Evolutionary conservation across 2,329 filamentous ascomycete species (phyloP), one percentile per base, ranked within the genome.

Genomic region (Hysterium pulicare): DNA sequence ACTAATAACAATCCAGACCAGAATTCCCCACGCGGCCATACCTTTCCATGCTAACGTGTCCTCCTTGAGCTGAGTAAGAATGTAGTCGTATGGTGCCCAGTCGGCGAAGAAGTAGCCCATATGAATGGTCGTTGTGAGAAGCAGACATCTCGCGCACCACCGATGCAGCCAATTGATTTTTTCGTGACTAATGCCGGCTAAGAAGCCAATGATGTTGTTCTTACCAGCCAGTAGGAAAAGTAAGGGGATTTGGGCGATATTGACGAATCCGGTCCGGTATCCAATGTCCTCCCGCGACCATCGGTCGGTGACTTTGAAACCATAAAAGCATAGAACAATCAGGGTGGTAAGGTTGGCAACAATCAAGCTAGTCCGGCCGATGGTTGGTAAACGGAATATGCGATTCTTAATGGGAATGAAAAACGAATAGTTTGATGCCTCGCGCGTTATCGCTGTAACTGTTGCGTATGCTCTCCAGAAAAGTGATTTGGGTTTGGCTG

Each of bases 131-230:
- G 79, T 79, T 0, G 81, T 86, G 13, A 87, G 67, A 26, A 87
- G 76, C 68, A 87, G 78, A 42, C 81, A 84, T 45, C 84, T 76
- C 3, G 80, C 82, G 8, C 83, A 78, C 84, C 84, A 88, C 46
- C 84, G 76, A 55, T 88, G 84, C 40, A 87, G 65, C 84, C 84
- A 87, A 59, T 86, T 87, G 44, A 87, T 69, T 7, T 81, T 75
- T 64, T 87, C 84, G 55, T 87, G 81, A 46, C 82, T 81, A 8
- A 77, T 74, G 9, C 83, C 84, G 3, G 77, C 73, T 19, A 87
- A 64, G 40, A 74, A 70, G 1, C 79, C 82, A n/a, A 87, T 66
- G 16, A 80, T 67, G 49, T 79, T 81, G 44, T 74, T 72, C 58
- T 78, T 78, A 8, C 75, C 75, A 1, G 76, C 70, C 26, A 81